A percentile compares a stretch with the other conserved stretches of the same genome.
Conservation (phyloP, 495 filamentous ascomycete species). For the Trichocladium antarcticum region DNA sequence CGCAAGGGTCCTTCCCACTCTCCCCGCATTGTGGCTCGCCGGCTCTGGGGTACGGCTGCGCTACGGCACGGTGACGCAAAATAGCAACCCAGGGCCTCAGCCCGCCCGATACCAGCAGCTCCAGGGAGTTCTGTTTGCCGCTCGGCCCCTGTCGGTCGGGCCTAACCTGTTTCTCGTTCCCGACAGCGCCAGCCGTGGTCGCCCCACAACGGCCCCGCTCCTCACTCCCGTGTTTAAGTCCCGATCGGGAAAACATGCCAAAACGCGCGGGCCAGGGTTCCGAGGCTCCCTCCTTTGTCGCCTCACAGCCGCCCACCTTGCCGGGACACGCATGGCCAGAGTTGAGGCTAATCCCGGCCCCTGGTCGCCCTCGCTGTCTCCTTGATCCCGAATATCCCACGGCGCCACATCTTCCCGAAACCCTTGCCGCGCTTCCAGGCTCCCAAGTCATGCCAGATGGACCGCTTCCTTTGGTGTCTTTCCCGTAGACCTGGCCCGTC, state of each 20-base stretch:
- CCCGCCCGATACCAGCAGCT: not conserved
- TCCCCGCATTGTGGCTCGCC: not conserved
- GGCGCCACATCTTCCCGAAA: constrained; percentile 19
- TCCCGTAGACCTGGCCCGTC: constrained; percentile 7
- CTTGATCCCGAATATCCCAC: not conserved
- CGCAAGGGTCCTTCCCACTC: not conserved
- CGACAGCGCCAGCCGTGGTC: constrained; percentile 13
- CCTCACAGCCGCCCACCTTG: constrained; percentile 4
- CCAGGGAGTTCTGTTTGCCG: too few species aligned
- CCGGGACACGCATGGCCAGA: constrained; percentile 1
- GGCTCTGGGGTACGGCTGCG: not conserved
- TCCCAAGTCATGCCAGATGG: constrained; percentile 7
- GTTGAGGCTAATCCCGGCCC: not conserved
- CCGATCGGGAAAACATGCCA: too few species aligned
- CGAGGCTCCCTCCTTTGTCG: too few species aligned
- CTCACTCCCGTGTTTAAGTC: constrained; percentile 33
- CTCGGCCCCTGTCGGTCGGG: too few species aligned
- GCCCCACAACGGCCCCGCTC: constrained; percentile 31
- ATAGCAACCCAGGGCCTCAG: not conserved
- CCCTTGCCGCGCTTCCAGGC: constrained; percentile 19
- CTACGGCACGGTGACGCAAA: not conserved
- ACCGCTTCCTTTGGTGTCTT: not conserved
- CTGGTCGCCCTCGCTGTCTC: constrained; percentile 6
- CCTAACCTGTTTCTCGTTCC: constrained; percentile 3
- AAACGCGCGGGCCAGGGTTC: too few species aligned